Evolutionary conservation across 2,329 filamentous ascomycete species (phyloP).

Genomic region (Trichoderma sp.): DNA sequence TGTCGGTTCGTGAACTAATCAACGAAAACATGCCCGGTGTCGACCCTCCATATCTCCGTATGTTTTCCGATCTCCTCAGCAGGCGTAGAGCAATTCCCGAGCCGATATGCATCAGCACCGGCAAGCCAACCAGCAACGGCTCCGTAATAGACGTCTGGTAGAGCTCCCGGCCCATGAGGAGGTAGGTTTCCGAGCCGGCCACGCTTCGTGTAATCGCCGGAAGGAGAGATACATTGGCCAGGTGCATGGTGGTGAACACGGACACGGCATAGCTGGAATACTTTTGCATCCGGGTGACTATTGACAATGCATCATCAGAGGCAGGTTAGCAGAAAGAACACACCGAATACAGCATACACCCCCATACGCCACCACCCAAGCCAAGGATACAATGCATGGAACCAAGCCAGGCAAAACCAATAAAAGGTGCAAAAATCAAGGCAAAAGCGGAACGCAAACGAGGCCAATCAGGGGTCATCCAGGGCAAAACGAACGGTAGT

Average conservation of each 20-base stretch:
- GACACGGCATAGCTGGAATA: slow-evolving; percentile 87
- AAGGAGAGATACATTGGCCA: slow-evolving; percentile 79
- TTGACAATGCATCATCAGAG: slow-evolving; percentile 8
- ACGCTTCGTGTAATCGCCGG: slow-evolving; percentile 74
- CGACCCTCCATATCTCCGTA: slow-evolving; percentile 73
- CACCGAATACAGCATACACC: not conserved
- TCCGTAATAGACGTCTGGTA: slow-evolving; percentile 85
- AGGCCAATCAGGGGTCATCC: not conserved
- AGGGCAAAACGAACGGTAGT: slow-evolving; percentile 66
- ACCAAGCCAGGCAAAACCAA: not conserved
- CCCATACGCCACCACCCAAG: not conserved
- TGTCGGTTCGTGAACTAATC: slow-evolving; percentile 37
- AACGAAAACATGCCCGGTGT: slow-evolving; percentile 53
- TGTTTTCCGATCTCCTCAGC: slow-evolving; percentile 69
- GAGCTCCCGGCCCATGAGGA: slow-evolving; percentile 86
- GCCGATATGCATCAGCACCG: slow-evolving; percentile 72
- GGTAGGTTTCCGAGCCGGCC: slow-evolving; percentile 75
- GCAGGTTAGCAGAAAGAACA: slow-evolving; percentile 15
- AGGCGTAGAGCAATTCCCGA: slow-evolving; percentile 78
- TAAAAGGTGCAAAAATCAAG: not conserved
- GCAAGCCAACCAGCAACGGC: slow-evolving; percentile 74
- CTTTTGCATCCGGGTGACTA: slow-evolving; percentile 66
- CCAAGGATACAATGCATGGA: not conserved
- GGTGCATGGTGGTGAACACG: slow-evolving; percentile 74
- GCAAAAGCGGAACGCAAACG: not conserved